Conservation (phyloP, 1,139 yeast genomes). For the Maudiozyma humilis region DNA sequence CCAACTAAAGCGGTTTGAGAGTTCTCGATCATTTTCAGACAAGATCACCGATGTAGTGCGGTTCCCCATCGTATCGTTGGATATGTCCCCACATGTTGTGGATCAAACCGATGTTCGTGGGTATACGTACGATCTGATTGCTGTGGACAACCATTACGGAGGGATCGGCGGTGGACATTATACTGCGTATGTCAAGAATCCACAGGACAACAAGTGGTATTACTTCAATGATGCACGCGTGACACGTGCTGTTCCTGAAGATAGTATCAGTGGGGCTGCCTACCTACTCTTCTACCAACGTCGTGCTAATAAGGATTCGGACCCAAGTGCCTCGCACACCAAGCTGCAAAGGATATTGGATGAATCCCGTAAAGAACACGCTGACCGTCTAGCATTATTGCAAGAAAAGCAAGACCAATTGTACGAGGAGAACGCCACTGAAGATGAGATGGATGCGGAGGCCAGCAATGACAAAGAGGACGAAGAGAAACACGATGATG, state of each 20-base stretch:
- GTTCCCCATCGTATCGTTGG: slow-evolving; percentile 80
- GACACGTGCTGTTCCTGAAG: slow-evolving; percentile 49
- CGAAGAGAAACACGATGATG: slow-evolving; percentile 9
- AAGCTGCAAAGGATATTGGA: slow-evolving; percentile 29
- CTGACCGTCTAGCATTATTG: slow-evolving; percentile 17
- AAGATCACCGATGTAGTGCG: slow-evolving; percentile 79
- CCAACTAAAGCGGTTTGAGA: slow-evolving; percentile 85
- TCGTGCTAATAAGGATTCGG: slow-evolving; percentile 27
- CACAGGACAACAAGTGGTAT: slow-evolving; percentile 74
- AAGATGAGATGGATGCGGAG: slow-evolving; percentile 9
- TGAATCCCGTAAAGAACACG: slow-evolving; percentile 29
- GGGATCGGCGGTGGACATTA: slow-evolving; percentile 98
- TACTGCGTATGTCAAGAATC: slow-evolving; percentile 81
- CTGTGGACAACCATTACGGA: slow-evolving; percentile 93
- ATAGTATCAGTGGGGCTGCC: slow-evolving; percentile 72
- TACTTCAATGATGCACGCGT: slow-evolving; percentile 85
- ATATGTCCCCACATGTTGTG: slow-evolving; percentile 52
- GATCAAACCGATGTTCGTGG: slow-evolving; percentile 35
- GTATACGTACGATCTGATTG: slow-evolving; percentile 68
- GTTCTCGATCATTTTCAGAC: slow-evolving; percentile 77
- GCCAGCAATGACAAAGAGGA: slow-evolving; percentile 7
- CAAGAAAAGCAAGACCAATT: slow-evolving; percentile 17
- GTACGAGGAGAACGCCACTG: slow-evolving; percentile 22
- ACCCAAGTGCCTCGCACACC: slow-evolving; percentile 24
- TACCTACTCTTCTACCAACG: slow-evolving; percentile 78